A percentile compares a stretch with the other conserved stretches of the same genome.
Evolutionary conservation across 768 basidiomycete genomes (phyloP).

Genomic region (Termitomyces sp.): DNA sequence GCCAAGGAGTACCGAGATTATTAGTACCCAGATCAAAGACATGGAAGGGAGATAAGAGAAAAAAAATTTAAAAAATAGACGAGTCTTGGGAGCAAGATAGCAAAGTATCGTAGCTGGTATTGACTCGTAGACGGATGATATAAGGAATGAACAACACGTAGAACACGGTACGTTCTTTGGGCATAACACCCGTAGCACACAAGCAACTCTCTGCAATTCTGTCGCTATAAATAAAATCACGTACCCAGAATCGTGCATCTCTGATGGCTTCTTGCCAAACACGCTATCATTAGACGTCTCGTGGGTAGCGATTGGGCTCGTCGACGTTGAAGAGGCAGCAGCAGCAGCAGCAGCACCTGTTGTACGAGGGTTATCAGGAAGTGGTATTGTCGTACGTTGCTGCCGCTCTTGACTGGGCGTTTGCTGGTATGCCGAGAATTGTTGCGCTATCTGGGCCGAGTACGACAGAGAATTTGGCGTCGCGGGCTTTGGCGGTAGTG

Average conservation of each 20-base stretch:
- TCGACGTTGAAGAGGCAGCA: constrained; percentile 10
- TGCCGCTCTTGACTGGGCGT: constrained; percentile 61
- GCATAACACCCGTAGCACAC: background rate
- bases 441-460: constrained; percentile 61
- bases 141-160: constrained; percentile 7
- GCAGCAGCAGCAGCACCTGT: constrained; percentile 11
- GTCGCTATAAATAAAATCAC: constrained; percentile 22
- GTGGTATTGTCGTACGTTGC: constrained; percentile 28
- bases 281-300: constrained; percentile 30
- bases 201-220: background rate
- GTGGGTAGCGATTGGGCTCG: constrained; percentile 22
- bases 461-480: constrained; percentile 39
- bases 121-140: constrained; percentile 16
- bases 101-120: constrained; percentile 27
- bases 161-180: constrained; percentile 11
- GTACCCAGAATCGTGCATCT: constrained; percentile 85
- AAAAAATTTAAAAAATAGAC: constrained; percentile 8
- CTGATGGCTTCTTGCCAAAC: constrained; percentile 57
- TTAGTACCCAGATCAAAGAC: constrained; percentile 20
- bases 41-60: constrained; percentile 12
- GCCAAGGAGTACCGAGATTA: constrained; percentile 17
- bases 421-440: constrained; percentile 60
- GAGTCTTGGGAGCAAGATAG: constrained; percentile 21
- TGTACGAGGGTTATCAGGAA: constrained; percentile 19
- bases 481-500: constrained; percentile 23